Evolutionary conservation across 2,329 filamentous ascomycete species (phyloP), one percentile per base, ranked within the genome.

Genomic region (Aureobasidium mangrovei): DNA sequence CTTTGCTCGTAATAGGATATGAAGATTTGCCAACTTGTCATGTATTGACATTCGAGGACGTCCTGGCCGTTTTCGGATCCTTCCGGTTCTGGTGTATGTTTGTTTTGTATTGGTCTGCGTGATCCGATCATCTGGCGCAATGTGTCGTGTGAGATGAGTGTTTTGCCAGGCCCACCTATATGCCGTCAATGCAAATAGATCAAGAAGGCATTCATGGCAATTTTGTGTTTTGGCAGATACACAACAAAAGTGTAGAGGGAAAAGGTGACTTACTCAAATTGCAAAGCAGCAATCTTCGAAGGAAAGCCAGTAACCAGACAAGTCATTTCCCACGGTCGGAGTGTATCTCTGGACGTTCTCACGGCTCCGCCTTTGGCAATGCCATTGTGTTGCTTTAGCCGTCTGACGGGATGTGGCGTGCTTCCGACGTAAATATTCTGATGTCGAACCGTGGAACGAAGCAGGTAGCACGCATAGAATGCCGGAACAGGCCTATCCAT

Each of bases 371-470:
- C 93, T 65, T 82, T 86, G 32, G 78, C 77, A 47, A 83, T 74
- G 51, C 93, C 93, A 77, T 98, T 98, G 72, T 98, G 93, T 68
- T 97, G 93, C 58, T 82, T 83, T 27, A 97, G 77, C 10, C 93
- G 86, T 56, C 91, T 80, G 1, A 83, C 82, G 40, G 93, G 91
- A 65, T 96, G 83, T 0, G 91, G 91, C 1, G 93, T 97, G 41
- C 88, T 95, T 52, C 93, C 93, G 53, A 97, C 85, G 69, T 98
- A 98, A 29, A 91, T 77, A 43, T 79, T 82, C 29, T 79, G 77
- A 65, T 82, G 83, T 43, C 81, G 79, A 7, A 90, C 78, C 0
- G 84, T 90, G 0, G 91, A 96, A 24, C 91, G 85, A 35, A 97
- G 80, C 12, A 97, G 80, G 68, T 98, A 97, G 66, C 93, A 94